Conservation (phyloP, 108 stramenopile genomes). For the Nannochloropsis oceanica region DNA sequence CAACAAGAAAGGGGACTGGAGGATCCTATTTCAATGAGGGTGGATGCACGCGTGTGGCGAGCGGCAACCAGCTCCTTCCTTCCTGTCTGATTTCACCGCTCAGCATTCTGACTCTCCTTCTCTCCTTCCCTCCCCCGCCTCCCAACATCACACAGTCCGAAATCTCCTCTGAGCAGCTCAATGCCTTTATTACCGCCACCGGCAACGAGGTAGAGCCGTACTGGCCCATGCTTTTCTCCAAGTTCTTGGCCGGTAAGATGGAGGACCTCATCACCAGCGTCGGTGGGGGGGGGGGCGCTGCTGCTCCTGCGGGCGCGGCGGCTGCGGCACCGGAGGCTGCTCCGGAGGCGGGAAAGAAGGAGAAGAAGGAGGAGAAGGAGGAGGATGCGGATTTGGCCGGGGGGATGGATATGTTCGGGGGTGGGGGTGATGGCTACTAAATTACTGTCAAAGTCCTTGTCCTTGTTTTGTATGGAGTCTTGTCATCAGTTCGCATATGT, state of each 20-base stretch:
- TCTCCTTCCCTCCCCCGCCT: not conserved
- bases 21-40: not conserved
- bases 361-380: conserved; percentile 48
- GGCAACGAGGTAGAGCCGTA: conserved; percentile 86
- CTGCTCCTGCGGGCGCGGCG: conserved; percentile 27
- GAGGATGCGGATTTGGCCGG: conserved; percentile 48
- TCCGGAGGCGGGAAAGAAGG: not conserved
- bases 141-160: conserved; percentile 43
- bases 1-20: not conserved
- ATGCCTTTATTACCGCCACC: conserved; percentile 65
- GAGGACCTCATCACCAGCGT: conserved; percentile 59
- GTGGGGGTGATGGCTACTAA: not conserved
- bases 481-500: no score
- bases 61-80: no score
- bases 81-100: no score
- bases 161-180: conserved; percentile 70
- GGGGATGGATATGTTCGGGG: conserved; percentile 64
- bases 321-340: conserved; percentile 9
- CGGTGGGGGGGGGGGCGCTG: conserved; percentile 56
- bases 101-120: not conserved
- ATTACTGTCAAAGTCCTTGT: no score
- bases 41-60: no score
- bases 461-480: no score
- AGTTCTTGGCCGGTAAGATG: conserved; percentile 64
- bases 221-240: conserved; percentile 83